These are phyloP conservation scores for Trametes cingulata DNA, from an alignment of 768 basidiomycete species.

Conservation along the genomic window DNA sequence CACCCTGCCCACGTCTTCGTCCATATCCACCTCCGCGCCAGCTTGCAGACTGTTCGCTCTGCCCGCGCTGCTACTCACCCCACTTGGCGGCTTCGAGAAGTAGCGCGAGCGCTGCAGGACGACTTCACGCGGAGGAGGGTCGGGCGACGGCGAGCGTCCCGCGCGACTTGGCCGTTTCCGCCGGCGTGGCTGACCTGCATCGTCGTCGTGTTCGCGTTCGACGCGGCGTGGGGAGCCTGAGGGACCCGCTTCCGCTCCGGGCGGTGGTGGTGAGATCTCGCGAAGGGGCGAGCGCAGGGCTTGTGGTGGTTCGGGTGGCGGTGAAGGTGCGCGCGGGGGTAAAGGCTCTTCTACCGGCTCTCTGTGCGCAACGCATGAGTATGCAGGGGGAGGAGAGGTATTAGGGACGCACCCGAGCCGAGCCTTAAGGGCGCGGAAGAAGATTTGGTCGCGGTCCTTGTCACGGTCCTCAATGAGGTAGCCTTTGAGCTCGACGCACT, in stretches of 20 bases:
- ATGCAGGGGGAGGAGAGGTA: not conserved
- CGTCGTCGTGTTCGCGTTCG: conserved; percentile 24
- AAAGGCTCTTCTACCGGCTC: not conserved
- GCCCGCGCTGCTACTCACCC: not conserved
- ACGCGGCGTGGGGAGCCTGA: conserved; percentile 6
- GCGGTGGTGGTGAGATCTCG: conserved; percentile 20
- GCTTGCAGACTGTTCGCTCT: not conserved
- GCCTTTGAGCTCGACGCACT: conserved; percentile 59
- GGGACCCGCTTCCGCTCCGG: conserved; percentile 21
- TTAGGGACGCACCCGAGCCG: conserved; percentile 64
- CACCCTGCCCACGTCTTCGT: conserved; percentile 7
- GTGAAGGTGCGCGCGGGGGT: not conserved
- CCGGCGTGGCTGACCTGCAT: conserved; percentile 27
- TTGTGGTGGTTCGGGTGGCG: not conserved
- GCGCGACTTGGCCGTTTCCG: conserved; percentile 25
- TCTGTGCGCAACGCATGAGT: conserved; percentile 20
- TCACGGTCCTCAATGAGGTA: conserved; percentile 68
- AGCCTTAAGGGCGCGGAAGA: conserved; percentile 58
- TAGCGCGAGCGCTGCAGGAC: conserved; percentile 21
- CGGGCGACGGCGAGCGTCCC: conserved; percentile 21
- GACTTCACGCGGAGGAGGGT: conserved; percentile 21
- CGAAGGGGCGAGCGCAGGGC: conserved; percentile 25
- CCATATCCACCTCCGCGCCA: not conserved
- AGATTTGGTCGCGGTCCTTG: conserved; percentile 52
- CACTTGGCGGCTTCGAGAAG: conserved; percentile 12